Base-by-base conservation (phyloP, 306 rosid genomes). In the Rosa rugosa region DNA sequence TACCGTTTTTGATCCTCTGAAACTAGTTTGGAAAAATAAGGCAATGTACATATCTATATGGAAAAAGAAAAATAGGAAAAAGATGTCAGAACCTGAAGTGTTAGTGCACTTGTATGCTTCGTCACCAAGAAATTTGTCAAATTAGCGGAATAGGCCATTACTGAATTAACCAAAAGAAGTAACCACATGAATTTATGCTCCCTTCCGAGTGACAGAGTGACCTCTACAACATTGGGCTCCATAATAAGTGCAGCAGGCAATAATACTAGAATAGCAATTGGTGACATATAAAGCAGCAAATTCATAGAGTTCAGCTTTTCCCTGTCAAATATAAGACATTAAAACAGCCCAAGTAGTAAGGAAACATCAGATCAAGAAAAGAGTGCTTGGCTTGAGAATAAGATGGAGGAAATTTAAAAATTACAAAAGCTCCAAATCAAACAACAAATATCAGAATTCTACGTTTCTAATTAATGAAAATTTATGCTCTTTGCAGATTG, bases 301-400 rank as follows among this genome's bases (percentile, higher is more conserved):
- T 95, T 95, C 98, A 95, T 95, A 2, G 97, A 95, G 87, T 95
- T 95, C 88, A 95, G 73, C 91, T 89, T 95, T 77, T 93, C 99
- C 93, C 99, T 93, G 97, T 44, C 84, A 75, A 76, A 78, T 14
- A 73, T 7, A 60, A 72, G 83, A 75, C 77, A 79, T 60, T 16
- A 46, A 46, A 79, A 68, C 34, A 83, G 47, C n/a, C 34, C 45
- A 75, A 59, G 16, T 25, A 47, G 77, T 75, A 46, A 71, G 68
- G 60, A 56, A 65, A 64, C 47, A 18, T 60, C 51, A 76, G 23
- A 72, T 31, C 16, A 59, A 45, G 81, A 12, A 76, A 46, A 54
- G 38, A 53, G 65, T 44, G 18, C 54, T 36, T 77, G 73, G 65
- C 41, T 34, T 13, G 36, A 68, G 69, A 42, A 71, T 75, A 75